Evolutionary conservation across 306 rosid genomes (phyloP), one percentile per base, ranked within the genome.

Genomic region (Castanea crenata): DNA sequence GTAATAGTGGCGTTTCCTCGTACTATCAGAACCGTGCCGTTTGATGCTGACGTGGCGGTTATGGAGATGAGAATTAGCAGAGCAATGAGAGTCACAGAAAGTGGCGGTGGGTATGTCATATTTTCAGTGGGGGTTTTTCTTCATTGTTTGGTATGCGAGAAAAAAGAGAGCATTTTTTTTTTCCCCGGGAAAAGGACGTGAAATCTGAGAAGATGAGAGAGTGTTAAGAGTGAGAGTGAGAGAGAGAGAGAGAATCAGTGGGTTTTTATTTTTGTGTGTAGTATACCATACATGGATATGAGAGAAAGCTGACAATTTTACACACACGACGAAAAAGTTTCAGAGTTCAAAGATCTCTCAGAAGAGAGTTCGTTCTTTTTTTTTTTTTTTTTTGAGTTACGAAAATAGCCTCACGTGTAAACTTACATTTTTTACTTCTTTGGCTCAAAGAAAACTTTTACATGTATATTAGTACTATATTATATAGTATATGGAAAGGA

Each of bases 1-100:
- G 1, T 54, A 23, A 88, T 68, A 5, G 87, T 93, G 19, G 69
- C 3, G 84, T 80, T 86, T 29, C 83, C 89, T 25, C 19, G 16
- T 1, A 87, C 5, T 41, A 41, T 41, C 16, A 89, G 1, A 16
- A 89, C 85, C 29, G 58, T 61, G 41, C 65, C 44, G 9, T 74
- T 46, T 19, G n/a, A 18, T n/a, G 31, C 18, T 23, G 59, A 55
- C 18, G 49, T 4, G 41, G 38, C 34, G 12, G 11, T 10, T 5
- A 41, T 32, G 34, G 29, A 9, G 21, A 81, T 19, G 76, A 76
- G 76, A 34, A 23, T 23, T 23, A 85, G 80, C 16, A 87, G 69
- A 56, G 63, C 12, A 71, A 80, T 6, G 81, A n/a, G 55, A 16
- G 64, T 16, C 69, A 21, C 8, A 59, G 49, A 51, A 12, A 25